phyloP scores from a whole-genome alignment of 2,329 filamentous ascomycete species.

The Meredithiella fracta region DNA sequence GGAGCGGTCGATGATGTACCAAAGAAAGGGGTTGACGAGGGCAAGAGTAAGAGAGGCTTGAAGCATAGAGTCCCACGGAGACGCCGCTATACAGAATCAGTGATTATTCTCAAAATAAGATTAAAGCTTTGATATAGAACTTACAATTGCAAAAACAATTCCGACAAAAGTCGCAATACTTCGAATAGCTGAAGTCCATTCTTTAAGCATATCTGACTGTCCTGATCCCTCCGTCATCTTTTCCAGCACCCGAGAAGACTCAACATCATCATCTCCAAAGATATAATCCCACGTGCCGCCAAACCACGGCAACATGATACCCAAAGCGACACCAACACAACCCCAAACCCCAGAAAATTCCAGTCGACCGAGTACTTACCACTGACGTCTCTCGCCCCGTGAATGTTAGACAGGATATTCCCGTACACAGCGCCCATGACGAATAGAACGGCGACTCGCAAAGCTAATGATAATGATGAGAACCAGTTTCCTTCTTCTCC shows the following conservation, averaged over 20 bases:
- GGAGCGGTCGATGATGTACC: conserved; percentile 91
- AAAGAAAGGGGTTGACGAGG: conserved; percentile 80
- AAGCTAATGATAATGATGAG: conserved; percentile 31
- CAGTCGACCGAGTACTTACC: conserved; percentile 24
- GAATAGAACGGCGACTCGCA: conserved; percentile 53
- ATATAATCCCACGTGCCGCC: conserved; percentile 56
- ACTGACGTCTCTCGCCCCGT: conserved; percentile 1
- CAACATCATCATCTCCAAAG: conserved; percentile 22
- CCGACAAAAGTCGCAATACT: conserved; percentile 45
- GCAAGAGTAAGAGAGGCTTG: conserved; percentile 81
- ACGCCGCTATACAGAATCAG: conserved; percentile 5
- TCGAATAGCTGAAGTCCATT: conserved; percentile 54
- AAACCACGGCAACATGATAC: conserved; percentile 67
- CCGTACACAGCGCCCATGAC: conserved; percentile 44
- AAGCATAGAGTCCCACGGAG: conserved; percentile 86
- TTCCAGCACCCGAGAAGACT: conserved; percentile 21
- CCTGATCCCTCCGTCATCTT: conserved; percentile 16
- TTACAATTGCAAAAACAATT: conserved; percentile 56
- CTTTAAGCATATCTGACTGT: conserved; percentile 32
- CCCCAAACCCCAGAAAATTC: conserved; percentile 73
- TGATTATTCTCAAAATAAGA: neutral
- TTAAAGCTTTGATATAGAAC: conserved; percentile 11
- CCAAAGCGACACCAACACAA: conserved; percentile 56
- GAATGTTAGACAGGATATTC: conserved; percentile 6
- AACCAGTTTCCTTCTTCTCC: neutral